A percentile compares a stretch with the other conserved stretches of the same genome.
These are phyloP conservation scores for Boletus mariae DNA, from an alignment of 1,284 basidiomycete species.

Conservation along the genomic window DNA sequence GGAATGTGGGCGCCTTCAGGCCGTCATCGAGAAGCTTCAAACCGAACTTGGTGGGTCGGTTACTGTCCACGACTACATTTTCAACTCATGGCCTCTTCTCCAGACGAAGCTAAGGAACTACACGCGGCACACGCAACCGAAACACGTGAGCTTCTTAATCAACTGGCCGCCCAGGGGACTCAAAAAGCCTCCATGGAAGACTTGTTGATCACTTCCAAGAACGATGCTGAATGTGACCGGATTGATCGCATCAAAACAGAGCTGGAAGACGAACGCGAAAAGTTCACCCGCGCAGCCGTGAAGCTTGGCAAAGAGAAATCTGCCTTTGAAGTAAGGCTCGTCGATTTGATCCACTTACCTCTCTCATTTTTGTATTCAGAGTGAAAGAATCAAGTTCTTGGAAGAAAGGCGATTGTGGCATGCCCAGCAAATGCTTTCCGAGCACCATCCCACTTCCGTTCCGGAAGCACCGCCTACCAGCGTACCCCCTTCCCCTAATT, in stretches of 20 bases:
- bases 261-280: conserved; percentile 65
- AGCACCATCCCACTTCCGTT: conserved; percentile 48
- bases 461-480: conserved; percentile 8
- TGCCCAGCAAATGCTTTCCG: conserved; percentile 57
- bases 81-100: conserved; percentile 2
- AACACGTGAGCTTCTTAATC: conserved; percentile 50
- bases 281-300: conserved; percentile 62
- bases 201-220: conserved; percentile 47
- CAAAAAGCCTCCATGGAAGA: conserved; percentile 39
- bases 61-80: not conserved
- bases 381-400: conserved; percentile 56
- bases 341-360: conserved; percentile 1
- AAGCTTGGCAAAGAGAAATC: conserved; percentile 64
- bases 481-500: conserved; percentile 12
- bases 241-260: conserved; percentile 49
- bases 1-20: conserved; percentile 47
- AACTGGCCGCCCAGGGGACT: conserved; percentile 43
- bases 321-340: conserved; percentile 55
- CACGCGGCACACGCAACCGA: conserved; percentile 41
- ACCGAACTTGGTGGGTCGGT: conserved; percentile 52
- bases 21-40: conserved; percentile 46
- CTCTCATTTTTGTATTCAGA: conserved; percentile 36
- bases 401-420: conserved; percentile 70
- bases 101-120: conserved; percentile 52
- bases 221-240: conserved; percentile 50